A percentile compares a stretch with the other conserved stretches of the same genome.
These are phyloP conservation scores for Pseudevernia furfuracea DNA, from an alignment of 495 filamentous ascomycete genomes.

Conservation along the genomic window DNA sequence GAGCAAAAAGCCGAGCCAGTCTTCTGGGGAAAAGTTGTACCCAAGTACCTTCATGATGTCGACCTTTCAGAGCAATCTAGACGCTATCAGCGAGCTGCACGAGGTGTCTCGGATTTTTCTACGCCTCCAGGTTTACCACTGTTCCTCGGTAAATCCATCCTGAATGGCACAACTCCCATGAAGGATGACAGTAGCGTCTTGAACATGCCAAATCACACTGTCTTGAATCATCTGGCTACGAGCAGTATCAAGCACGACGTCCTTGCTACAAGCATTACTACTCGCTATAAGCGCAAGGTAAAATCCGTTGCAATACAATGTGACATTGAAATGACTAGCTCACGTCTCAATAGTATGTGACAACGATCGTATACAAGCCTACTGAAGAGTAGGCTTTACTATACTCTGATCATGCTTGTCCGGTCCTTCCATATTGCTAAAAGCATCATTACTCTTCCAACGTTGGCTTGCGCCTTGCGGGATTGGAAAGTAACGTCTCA, in stretches of 20 bases:
- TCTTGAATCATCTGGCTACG: slow-evolving; percentile 94
- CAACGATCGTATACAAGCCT: slow-evolving; percentile 95
- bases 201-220: slow-evolving; percentile 92
- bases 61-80: slow-evolving; percentile 73
- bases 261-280: slow-evolving; percentile 93
- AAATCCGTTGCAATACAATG: slow-evolving; percentile 14
- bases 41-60: slow-evolving; percentile 76
- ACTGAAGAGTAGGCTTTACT: slow-evolving; percentile 39
- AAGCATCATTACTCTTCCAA: background rate
- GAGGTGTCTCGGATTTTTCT: slow-evolving; percentile 64
- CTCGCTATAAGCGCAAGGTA: slow-evolving; percentile 94
- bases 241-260: slow-evolving; percentile 96
- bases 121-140: slow-evolving; percentile 80
- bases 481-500: background rate
- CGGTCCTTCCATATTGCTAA: background rate
- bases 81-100: slow-evolving; percentile 59
- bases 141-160: slow-evolving; percentile 87
- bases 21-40: slow-evolving; percentile 49
- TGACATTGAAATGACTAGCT: slow-evolving; percentile 16
- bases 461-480: background rate
- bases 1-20: slow-evolving; percentile 40
- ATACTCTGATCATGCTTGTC: background rate
- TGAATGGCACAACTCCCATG: slow-evolving; percentile 82
- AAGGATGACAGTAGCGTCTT: slow-evolving; percentile 97
- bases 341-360: slow-evolving; percentile 66